A percentile compares a stretch with the other conserved stretches of the same genome.
These are phyloP conservation scores for Akanthomyces uredinophilus DNA, from an alignment of 2,329 filamentous ascomycete species.

Conservation along the genomic window DNA sequence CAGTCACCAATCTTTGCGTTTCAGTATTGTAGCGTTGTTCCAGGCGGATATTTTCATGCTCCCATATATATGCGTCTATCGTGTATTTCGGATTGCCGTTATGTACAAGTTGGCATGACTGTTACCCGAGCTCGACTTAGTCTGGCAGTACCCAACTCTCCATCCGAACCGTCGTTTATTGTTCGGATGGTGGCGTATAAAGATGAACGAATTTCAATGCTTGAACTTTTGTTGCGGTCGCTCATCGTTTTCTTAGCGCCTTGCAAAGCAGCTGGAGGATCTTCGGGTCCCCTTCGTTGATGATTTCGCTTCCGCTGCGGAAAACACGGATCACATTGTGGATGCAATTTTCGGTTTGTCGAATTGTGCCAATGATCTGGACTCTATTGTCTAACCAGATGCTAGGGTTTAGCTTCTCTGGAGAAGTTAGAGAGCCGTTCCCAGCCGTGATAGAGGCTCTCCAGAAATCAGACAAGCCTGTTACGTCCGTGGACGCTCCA, in stretches of 20 bases:
- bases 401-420: slow-evolving; percentile 82
- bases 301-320: slow-evolving; percentile 66
- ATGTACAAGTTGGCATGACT: neutral
- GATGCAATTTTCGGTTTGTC: slow-evolving; percentile 84
- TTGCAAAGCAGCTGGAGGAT: slow-evolving; percentile 78
- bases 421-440: slow-evolving; percentile 90
- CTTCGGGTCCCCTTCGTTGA: slow-evolving; percentile 78
- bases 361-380: slow-evolving; percentile 7
- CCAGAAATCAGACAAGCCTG: slow-evolving; percentile 65
- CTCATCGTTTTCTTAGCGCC: slow-evolving; percentile 52
- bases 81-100: neutral
- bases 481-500: slow-evolving; percentile 87
- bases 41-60: neutral
- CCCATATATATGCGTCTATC: slow-evolving; percentile 5
- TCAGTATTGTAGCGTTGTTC: neutral
- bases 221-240: slow-evolving; percentile 8
- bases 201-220: neutral
- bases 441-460: slow-evolving; percentile 73
- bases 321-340: slow-evolving; percentile 71
- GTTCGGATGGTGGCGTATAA: slow-evolving; percentile 8
- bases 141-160: neutral
- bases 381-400: slow-evolving; percentile 11
- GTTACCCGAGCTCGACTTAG: neutral
- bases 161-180: neutral
- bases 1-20: neutral